Conservation (phyloP, 768 basidiomycete genomes). For the Tricholomella constricta region DNA sequence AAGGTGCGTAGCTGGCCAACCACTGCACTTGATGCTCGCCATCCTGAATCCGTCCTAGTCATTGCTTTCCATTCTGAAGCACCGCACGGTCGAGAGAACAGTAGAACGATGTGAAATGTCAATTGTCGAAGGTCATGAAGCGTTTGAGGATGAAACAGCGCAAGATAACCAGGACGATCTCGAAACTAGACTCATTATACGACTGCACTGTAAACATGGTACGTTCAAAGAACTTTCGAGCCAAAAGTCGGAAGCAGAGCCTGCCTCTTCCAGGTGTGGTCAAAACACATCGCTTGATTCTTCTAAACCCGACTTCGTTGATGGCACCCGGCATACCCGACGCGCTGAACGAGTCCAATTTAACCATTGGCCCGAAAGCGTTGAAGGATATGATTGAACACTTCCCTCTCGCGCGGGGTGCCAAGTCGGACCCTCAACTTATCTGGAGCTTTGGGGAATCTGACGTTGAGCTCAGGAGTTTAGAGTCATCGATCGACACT, state of each 20-base stretch:
- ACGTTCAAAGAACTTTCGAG: constrained; percentile 13
- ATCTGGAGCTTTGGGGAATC: constrained; percentile 76
- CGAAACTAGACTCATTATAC: constrained; percentile 72
- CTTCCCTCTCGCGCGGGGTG: constrained; percentile 65
- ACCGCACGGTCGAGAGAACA: constrained; percentile 72
- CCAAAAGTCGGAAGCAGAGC: constrained; percentile 1
- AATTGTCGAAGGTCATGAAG: constrained; percentile 52
- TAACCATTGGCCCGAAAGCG: constrained; percentile 72
- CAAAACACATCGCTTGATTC: constrained; percentile 76
- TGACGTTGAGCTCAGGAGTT: constrained; percentile 70
- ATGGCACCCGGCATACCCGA: constrained; percentile 71
- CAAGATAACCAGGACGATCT: constrained; percentile 58
- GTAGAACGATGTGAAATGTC: constrained; percentile 78
- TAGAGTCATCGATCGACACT: constrained; percentile 64
- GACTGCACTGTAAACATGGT: constrained; percentile 86
- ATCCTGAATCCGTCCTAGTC: constrained; percentile 40
- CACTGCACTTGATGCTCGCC: not conserved
- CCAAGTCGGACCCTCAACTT: constrained; percentile 74
- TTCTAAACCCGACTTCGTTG: constrained; percentile 58
- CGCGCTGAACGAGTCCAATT: constrained; percentile 55
- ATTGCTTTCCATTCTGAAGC: constrained; percentile 72
- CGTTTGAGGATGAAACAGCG: constrained; percentile 33
- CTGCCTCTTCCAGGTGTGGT: constrained; percentile 61
- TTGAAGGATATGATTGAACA: constrained; percentile 82
- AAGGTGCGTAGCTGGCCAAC: constrained; percentile 47